These are phyloP conservation scores for Fragaria iinumae DNA, from an alignment of 306 rosid genomes.

Conservation along the genomic window DNA sequence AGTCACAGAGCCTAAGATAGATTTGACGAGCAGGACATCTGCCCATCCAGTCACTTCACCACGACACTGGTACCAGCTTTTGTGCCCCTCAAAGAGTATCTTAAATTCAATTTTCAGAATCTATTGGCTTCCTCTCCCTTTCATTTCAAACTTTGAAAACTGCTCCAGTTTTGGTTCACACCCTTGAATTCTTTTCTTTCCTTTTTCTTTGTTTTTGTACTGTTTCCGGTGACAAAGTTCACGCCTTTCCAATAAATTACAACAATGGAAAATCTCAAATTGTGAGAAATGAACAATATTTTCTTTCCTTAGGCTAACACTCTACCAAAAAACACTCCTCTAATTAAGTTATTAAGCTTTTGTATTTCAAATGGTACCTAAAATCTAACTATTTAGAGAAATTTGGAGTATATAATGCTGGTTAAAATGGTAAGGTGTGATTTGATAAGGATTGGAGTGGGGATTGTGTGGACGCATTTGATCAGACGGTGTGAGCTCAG, in stretches of 20 bases:
- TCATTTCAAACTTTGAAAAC: slow-evolving; percentile 19
- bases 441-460: background rate
- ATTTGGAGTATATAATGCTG: background rate
- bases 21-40: slow-evolving; percentile 66
- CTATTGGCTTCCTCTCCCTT: background rate
- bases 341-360: no score
- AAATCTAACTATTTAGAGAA: no score
- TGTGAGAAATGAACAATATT: background rate
- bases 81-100: slow-evolving; percentile 37
- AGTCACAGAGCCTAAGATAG: slow-evolving; percentile 45
- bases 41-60: slow-evolving; percentile 69
- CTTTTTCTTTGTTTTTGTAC: background rate
- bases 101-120: slow-evolving; percentile 19
- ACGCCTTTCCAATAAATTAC: background rate
- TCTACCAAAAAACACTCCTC: no score
- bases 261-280: background rate
- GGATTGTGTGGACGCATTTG: background rate
- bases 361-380: no score
- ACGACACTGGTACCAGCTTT: slow-evolving; percentile 45
- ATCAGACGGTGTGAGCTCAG: background rate
- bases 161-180: slow-evolving; percentile 33
- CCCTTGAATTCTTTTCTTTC: slow-evolving; percentile 10
- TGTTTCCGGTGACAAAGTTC: background rate
- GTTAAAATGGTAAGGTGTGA: background rate
- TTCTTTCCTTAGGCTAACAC: background rate